Conservation (phyloP, 768 basidiomycete species). For the Macrolepiota fuliginosa region DNA sequence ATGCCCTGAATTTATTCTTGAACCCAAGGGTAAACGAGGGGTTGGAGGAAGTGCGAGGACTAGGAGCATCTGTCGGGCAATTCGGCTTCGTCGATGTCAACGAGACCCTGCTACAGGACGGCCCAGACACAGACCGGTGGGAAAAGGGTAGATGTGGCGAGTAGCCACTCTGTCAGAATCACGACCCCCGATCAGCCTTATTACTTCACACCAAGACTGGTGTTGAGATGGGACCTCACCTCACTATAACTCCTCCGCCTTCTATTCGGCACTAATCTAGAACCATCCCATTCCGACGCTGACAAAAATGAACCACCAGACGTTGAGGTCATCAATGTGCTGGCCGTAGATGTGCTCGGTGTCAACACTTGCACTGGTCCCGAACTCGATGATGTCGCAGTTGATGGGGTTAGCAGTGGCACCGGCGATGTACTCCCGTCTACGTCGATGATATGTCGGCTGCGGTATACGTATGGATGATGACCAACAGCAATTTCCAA, state of each 20-base stretch:
- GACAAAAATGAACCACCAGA: neutral
- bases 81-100: neutral
- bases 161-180: neutral
- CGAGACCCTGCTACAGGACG: neutral
- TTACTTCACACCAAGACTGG: neutral
- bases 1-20: neutral
- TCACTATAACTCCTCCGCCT: conserved; percentile 11
- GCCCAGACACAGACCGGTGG: neutral
- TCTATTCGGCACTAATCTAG: conserved; percentile 2
- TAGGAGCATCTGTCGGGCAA: neutral
- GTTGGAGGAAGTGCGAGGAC: neutral
- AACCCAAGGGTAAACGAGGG: neutral
- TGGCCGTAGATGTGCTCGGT: neutral
- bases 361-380: neutral
- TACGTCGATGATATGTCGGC: neutral
- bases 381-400: neutral
- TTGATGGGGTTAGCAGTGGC: neutral
- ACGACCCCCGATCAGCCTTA: neutral
- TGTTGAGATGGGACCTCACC: neutral
- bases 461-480: neutral
- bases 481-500: neutral
- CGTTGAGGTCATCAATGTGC: neutral
- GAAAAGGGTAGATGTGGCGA: neutral
- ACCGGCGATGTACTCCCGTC: neutral
- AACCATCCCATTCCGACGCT: neutral